Base-by-base conservation (phyloP, 441 rosid species). In the California macrophylla region DNA sequence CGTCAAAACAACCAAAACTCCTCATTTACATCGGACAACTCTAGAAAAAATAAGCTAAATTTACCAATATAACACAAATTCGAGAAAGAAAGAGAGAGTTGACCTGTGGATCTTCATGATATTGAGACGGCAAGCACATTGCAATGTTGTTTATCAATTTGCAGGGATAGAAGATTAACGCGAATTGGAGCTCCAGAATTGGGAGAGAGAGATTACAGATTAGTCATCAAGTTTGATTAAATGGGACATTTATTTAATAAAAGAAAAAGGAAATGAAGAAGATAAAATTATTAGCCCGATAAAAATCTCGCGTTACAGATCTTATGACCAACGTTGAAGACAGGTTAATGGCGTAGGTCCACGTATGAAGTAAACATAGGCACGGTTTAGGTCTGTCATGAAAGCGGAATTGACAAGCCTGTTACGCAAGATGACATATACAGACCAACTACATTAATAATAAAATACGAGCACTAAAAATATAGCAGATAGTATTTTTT, bases 81-180 rank as follows among this genome's bases (percentile, higher is more conserved):
- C 64, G 7, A 13, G 64, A 58, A 15, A 58, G 63, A 25, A 12
- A 60, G 64, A 25, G 64, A 60, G 64, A 60, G 64, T 60, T 60
- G 64, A 60, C 64, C 64, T 60, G 24, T 60, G 32, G 64, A 60
- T 60, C 64, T 60, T 25, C 64, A 60, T 60, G 18, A 60, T 5
- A 60, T 60, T 25, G 15, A 12, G 64, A 60, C 2, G 64, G 25
- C 29, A 24, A 15, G 64, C 18, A 24, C 64, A 60, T 60, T 60
- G 64, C 64, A 13, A 25, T 60, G 18, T 24, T 60, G 0, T 60
- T n/a, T 15, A 12, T 60, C 64, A 25, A 60, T 60, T 60, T 60
- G 32, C 13, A 28, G 64, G 64, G 32, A 26, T 24, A 10, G 32
- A 24, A 26, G 64, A 60, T 60, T 60, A 34, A 60, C 18, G 30